phyloP scores from a whole-genome alignment of 2,329 filamentous ascomycete species.

The Chaetomiaceae sp. region DNA sequence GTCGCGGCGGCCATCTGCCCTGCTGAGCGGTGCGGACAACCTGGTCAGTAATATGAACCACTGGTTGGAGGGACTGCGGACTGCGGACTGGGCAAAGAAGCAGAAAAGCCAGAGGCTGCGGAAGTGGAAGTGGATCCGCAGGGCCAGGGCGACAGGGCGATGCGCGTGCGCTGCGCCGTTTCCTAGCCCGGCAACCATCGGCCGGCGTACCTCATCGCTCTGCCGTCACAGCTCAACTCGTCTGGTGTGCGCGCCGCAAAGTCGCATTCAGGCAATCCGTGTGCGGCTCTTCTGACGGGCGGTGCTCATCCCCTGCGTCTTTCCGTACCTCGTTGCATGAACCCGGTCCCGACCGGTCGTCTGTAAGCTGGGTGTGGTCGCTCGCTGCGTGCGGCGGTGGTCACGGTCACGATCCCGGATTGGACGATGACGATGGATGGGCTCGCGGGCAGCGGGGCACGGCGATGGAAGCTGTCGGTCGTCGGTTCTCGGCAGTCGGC shows the following conservation, averaged over 20 bases:
- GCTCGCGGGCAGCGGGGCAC: not conserved
- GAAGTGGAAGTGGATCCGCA: not conserved
- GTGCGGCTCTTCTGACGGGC: conserved; percentile 4
- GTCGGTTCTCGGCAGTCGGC: conserved; percentile 8
- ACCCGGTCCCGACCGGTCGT: conserved; percentile 5
- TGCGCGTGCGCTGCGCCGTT: not conserved
- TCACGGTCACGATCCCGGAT: too few relatives aligned
- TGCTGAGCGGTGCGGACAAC: conserved; percentile 19
- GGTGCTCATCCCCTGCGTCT: conserved; percentile 8
- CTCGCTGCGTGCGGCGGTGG: not conserved
- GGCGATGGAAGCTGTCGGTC: not conserved
- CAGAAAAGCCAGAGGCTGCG: not conserved
- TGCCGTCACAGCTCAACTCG: conserved; percentile 9
- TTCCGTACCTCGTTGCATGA: conserved; percentile 15
- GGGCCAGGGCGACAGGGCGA: not conserved
- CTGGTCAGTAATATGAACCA: conserved; percentile 17
- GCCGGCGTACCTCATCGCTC: conserved; percentile 22
- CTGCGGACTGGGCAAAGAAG: not conserved
- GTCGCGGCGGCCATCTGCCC: conserved; percentile 48
- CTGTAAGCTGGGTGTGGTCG: not conserved
- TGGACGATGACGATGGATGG: not conserved
- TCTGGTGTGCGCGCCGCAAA: conserved; percentile 8
- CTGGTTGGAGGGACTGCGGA: not conserved
- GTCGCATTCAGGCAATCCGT: conserved; percentile 4
- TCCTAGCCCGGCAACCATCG: not conserved